phyloP scores from a whole-genome alignment of 2,329 filamentous ascomycete genomes.

The Colletotrichum sp. region DNA sequence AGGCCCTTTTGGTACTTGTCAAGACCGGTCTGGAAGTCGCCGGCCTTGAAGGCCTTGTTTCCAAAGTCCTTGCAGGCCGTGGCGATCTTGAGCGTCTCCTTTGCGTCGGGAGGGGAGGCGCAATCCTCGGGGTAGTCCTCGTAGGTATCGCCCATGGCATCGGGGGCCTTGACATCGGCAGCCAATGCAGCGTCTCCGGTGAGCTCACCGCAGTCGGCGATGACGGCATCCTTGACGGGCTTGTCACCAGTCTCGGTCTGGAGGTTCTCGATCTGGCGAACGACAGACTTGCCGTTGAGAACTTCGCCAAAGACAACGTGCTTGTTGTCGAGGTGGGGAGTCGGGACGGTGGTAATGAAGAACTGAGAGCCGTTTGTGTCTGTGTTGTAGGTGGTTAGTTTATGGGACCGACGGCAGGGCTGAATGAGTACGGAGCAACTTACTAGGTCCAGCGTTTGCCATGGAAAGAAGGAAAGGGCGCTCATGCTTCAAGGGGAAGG shows the following conservation, averaged over 20 bases:
- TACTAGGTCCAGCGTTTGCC: constrained; percentile 95
- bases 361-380: constrained; percentile 97
- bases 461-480: constrained; percentile 94
- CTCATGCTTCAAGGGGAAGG: constrained; percentile 90
- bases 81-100: constrained; percentile 78
- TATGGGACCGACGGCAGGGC: neutral
- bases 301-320: constrained; percentile 98
- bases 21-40: constrained; percentile 72
- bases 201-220: constrained; percentile 87
- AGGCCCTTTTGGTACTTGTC: constrained; percentile 95
- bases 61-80: constrained; percentile 88
- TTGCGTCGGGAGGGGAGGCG: constrained; percentile 64
- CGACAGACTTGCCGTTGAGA: constrained; percentile 86
- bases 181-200: constrained; percentile 71
- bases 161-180: constrained; percentile 72
- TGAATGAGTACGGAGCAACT: constrained; percentile 30
- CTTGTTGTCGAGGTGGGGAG: constrained; percentile 93
- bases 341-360: constrained; percentile 96
- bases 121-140: constrained; percentile 96
- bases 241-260: constrained; percentile 78
- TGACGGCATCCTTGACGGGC: constrained; percentile 74
- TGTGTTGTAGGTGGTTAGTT: constrained; percentile 33
- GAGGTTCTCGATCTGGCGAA: constrained; percentile 89
- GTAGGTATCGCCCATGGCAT: constrained; percentile 86
- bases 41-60: constrained; percentile 88